Base-by-base conservation (phyloP, 73 alveolate species). In the Loxodes magnus region DNA sequence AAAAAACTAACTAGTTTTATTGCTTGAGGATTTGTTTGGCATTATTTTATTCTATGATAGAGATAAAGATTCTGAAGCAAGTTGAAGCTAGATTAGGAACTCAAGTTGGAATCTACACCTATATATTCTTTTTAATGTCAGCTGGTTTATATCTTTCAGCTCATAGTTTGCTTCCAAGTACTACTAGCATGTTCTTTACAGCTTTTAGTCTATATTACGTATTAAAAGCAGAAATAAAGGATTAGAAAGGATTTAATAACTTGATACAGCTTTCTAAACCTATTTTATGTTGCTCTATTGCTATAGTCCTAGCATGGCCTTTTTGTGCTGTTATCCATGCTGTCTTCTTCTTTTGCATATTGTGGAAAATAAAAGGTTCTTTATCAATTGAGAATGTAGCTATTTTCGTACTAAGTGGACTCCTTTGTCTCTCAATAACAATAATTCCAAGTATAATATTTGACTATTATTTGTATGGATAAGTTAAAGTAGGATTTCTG, bases 301-400 rank as follows among this genome's bases (percentile, higher is more conserved):
- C 34, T 46, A 46, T 46, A 41, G 34, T 46, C 27, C 23, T 46
- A 46, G 59, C 43, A 10, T 46, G 59, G 59, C 59, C 59, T 9
- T 46, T 46, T 46, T 37, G 14, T 0, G 59, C 59, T 0, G 59
- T 46, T n/a, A 17, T 46, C 27, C 39, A n/a, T 46, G 50, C 20
- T 25, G 59, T n/a, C 1, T 46, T 46, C 27, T 16, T 46, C 1
- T 1, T 46, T 10, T n/a, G n/a, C n/a, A n/a, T n/a, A n/a, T n/a
- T n/a, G n/a, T n/a, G n/a, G n/a, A n/a, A n/a, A n/a, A n/a, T n/a
- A n/a, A n/a, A n/a, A n/a, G n/a, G n/a, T n/a, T n/a, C n/a, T n/a
- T n/a, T n/a, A n/a, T n/a, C n/a, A n/a, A n/a, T n/a, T n/a, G n/a
- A n/a, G n/a, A n/a, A n/a, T n/a, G n/a, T n/a, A n/a, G n/a, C n/a